Percentiles rank a stretch among this genome's conserved stretches.
Evolutionary conservation across 2,329 filamentous ascomycete species (phyloP).

Genomic region (Magnaporthales sp.): DNA sequence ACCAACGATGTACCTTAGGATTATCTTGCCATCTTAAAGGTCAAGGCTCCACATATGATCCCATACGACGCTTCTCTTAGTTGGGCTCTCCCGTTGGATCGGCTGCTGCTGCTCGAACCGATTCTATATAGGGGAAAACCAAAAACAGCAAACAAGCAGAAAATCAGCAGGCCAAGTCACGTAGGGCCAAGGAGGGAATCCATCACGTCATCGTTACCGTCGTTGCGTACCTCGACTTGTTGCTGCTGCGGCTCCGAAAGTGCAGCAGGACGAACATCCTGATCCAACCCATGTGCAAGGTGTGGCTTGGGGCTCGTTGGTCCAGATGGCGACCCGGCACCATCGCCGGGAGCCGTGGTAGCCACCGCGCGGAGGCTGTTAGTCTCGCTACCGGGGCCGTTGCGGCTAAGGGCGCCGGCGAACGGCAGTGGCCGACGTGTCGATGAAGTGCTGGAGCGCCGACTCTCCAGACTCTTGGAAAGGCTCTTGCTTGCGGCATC

Average conservation of each 20-base stretch:
- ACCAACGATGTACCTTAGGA: not conserved
- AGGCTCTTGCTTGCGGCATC: slow-evolving; percentile 69
- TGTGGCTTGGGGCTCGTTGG: slow-evolving; percentile 28
- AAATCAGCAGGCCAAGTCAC: slow-evolving; percentile 8
- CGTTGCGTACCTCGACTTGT: slow-evolving; percentile 41
- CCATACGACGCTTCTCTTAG: slow-evolving; percentile 50
- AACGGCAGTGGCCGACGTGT: slow-evolving; percentile 60
- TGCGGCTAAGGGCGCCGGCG: slow-evolving; percentile 31
- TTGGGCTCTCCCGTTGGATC: slow-evolving; percentile 30
- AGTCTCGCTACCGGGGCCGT: slow-evolving; percentile 47
- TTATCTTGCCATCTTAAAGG: slow-evolving; percentile 18
- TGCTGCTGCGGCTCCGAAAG: slow-evolving; percentile 11
- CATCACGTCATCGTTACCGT: slow-evolving; percentile 18
- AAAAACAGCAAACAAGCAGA: slow-evolving; percentile 11
- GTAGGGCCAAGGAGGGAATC: slow-evolving; percentile 43
- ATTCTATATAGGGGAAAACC: not conserved
- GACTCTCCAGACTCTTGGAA: slow-evolving; percentile 83
- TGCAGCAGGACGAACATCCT: not conserved
- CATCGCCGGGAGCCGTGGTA: slow-evolving; percentile 13
- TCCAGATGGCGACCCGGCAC: slow-evolving; percentile 19
- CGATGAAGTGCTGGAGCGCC: slow-evolving; percentile 78
- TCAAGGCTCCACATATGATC: slow-evolving; percentile 55
- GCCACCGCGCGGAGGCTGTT: slow-evolving; percentile 45
- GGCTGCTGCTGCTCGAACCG: slow-evolving; percentile 7
- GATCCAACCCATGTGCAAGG: slow-evolving; percentile 14